phyloP scores from a whole-genome alignment of 192 early-diverging fungal genomes.

The Coemansia sp. region DNA sequence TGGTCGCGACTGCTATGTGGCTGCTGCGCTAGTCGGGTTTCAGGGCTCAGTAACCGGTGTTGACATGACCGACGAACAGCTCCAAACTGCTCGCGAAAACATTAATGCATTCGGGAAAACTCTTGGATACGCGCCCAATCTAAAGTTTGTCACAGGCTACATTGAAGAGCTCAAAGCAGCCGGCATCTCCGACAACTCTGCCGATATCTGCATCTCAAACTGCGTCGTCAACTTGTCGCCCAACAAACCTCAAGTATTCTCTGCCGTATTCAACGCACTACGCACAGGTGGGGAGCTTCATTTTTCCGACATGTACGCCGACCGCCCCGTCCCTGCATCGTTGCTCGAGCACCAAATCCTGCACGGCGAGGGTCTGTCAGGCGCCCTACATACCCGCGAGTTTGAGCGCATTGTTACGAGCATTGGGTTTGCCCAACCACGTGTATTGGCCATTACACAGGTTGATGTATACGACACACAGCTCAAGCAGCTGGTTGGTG shows the following conservation, averaged over 20 bases:
- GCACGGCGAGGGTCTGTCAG: conserved; percentile 43
- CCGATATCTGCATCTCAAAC: conserved; percentile 53
- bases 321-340: conserved; percentile 32
- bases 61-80: conserved; percentile 57
- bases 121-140: conserved; percentile 45
- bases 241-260: conserved; percentile 42
- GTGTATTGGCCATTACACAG: conserved; percentile 1
- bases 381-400: conserved; percentile 42
- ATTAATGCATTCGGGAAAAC: conserved; percentile 21
- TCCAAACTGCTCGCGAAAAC: conserved; percentile 34
- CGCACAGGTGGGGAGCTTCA: conserved; percentile 46
- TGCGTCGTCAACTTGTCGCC: conserved; percentile 53
- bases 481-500: conserved; percentile 33
- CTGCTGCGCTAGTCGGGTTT: conserved; percentile 45
- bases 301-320: conserved; percentile 51
- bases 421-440: conserved; percentile 34
- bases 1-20: conserved; percentile 55
- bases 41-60: conserved; percentile 47
- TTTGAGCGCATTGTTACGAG: conserved; percentile 32
- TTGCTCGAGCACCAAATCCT: conserved; percentile 29
- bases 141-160: conserved; percentile 46
- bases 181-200: conserved; percentile 20
- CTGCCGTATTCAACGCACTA: conserved; percentile 37
- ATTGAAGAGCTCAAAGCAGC: conserved; percentile 42
- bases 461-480: conserved; percentile 28